These are phyloP conservation scores for Geotrichum ghanense DNA, from an alignment of 805 yeast genomes.

Conservation along the genomic window DNA sequence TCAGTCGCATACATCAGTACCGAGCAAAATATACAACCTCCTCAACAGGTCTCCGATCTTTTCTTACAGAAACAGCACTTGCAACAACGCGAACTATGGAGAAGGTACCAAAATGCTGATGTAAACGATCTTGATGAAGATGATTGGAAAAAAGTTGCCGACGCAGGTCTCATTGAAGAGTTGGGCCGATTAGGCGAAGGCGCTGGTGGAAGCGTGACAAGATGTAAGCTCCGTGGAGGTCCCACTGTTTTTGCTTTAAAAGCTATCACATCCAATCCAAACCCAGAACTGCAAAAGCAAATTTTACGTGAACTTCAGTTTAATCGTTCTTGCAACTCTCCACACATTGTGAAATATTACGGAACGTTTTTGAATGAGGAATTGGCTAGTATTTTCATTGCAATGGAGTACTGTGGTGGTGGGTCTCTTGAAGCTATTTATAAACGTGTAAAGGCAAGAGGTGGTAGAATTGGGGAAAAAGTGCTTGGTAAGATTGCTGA, in stretches of 20 bases:
- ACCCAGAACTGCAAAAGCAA: slow-evolving; percentile 82
- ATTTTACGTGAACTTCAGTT: slow-evolving; percentile 84
- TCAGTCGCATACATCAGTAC: slow-evolving; percentile 1
- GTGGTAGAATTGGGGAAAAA: slow-evolving; percentile 85
- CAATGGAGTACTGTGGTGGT: slow-evolving; percentile 98
- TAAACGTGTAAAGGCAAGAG: slow-evolving; percentile 55
- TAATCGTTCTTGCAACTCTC: slow-evolving; percentile 70
- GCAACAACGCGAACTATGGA: slow-evolving; percentile 2
- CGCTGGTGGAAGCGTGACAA: slow-evolving; percentile 80
- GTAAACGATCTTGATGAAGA: slow-evolving; percentile 46
- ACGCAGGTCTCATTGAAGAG: slow-evolving; percentile 51
- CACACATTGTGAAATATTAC: slow-evolving; percentile 80
- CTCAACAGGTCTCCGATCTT: background rate
- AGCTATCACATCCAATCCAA: slow-evolving; percentile 61
- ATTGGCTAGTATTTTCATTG: slow-evolving; percentile 74
- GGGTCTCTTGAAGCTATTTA: slow-evolving; percentile 85
- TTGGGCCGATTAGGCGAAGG: slow-evolving; percentile 82
- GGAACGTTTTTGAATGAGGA: slow-evolving; percentile 80
- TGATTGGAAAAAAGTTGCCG: slow-evolving; percentile 60
- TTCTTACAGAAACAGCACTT: background rate
- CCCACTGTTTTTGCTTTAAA: slow-evolving; percentile 71
- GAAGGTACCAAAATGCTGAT: slow-evolving; percentile 7
- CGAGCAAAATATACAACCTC: background rate
- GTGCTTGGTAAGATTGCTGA: slow-evolving; percentile 87
- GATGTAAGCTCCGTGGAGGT: slow-evolving; percentile 55